A percentile compares a stretch with the other conserved stretches of the same genome.
phyloP scores from a whole-genome alignment of 805 yeast genomes.

The Clavispora asparagi region DNA sequence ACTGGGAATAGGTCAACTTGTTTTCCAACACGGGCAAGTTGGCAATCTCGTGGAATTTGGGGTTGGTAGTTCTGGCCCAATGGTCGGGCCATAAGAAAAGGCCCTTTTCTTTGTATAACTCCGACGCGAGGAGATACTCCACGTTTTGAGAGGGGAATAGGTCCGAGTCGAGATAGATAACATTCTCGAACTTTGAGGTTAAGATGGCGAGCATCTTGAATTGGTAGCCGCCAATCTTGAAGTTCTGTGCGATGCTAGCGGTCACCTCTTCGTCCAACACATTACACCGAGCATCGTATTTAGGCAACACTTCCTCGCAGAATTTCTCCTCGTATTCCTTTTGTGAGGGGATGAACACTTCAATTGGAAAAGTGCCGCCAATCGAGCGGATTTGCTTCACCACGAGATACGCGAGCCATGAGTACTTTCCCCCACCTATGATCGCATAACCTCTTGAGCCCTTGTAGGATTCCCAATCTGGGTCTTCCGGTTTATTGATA shows the following conservation, averaged over 20 bases:
- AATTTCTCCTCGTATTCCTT: constrained; percentile 43
- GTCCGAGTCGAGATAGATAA: constrained; percentile 48
- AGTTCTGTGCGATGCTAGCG: constrained; percentile 8
- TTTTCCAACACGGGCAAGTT: constrained; percentile 27
- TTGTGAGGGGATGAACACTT: constrained; percentile 41
- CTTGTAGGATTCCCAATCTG: constrained; percentile 34
- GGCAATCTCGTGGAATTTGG: constrained; percentile 53
- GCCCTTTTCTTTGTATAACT: constrained; percentile 41
- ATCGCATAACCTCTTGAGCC: constrained; percentile 39
- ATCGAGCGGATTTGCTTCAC: constrained; percentile 41
- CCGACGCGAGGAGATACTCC: constrained; percentile 43
- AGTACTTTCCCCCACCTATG: constrained; percentile 49
- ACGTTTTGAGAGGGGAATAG: constrained; percentile 40
- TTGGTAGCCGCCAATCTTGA: constrained; percentile 43
- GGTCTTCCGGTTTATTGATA: constrained; percentile 23
- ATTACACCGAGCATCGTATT: constrained; percentile 42
- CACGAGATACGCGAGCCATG: constrained; percentile 47
- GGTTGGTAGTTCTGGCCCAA: constrained; percentile 66
- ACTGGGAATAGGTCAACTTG: constrained; percentile 28
- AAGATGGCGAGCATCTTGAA: constrained; percentile 54
- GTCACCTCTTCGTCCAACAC: constrained; percentile 30
- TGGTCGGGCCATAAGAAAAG: constrained; percentile 65
- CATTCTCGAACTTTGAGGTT: constrained; percentile 50
- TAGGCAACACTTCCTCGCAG: constrained; percentile 41
- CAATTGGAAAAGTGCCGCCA: constrained; percentile 46